Evolutionary conservation across 768 basidiomycete species (phyloP).

Genomic region (Lentinula sp.): DNA sequence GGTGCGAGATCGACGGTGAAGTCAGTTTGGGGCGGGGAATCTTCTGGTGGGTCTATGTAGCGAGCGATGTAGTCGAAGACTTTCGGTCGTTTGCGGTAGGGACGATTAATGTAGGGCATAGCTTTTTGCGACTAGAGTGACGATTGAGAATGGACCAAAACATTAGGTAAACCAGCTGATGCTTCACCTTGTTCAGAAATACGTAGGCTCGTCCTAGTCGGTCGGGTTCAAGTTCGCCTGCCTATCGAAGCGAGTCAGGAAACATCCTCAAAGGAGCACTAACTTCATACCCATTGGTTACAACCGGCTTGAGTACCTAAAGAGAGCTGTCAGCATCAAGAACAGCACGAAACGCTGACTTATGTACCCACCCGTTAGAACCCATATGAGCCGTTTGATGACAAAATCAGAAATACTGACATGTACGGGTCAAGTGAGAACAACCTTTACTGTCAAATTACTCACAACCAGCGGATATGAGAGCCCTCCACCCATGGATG

Average conservation of each 20-base stretch:
- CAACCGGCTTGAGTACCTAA: slow-evolving; percentile 49
- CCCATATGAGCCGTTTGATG: slow-evolving; percentile 52
- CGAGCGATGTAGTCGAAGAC: slow-evolving; percentile 40
- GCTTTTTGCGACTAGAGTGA: slow-evolving; percentile 42
- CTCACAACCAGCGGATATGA: slow-evolving; percentile 55
- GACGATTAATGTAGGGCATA: slow-evolving; percentile 56
- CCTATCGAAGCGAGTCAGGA: slow-evolving; percentile 18
- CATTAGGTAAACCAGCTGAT: background rate
- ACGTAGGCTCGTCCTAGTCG: slow-evolving; percentile 57
- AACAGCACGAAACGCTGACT: slow-evolving; percentile 10
- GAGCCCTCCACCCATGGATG: slow-evolving; percentile 55
- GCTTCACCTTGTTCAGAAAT: slow-evolving; percentile 49
- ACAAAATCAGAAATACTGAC: slow-evolving; percentile 46
- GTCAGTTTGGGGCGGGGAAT: slow-evolving; percentile 35
- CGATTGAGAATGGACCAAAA: background rate
- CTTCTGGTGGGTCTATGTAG: slow-evolving; percentile 55
- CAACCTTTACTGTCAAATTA: background rate
- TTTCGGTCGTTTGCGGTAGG: slow-evolving; percentile 38
- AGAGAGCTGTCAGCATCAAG: slow-evolving; percentile 17
- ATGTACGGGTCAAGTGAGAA: background rate
- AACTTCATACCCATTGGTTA: slow-evolving; percentile 47
- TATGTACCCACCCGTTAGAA: slow-evolving; percentile 40
- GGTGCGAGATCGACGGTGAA: slow-evolving; percentile 49
- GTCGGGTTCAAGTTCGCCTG: slow-evolving; percentile 47
- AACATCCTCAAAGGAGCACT: background rate